phyloP scores from a whole-genome alignment of 495 filamentous ascomycete genomes.

The Beverwykella pulmonaria region DNA sequence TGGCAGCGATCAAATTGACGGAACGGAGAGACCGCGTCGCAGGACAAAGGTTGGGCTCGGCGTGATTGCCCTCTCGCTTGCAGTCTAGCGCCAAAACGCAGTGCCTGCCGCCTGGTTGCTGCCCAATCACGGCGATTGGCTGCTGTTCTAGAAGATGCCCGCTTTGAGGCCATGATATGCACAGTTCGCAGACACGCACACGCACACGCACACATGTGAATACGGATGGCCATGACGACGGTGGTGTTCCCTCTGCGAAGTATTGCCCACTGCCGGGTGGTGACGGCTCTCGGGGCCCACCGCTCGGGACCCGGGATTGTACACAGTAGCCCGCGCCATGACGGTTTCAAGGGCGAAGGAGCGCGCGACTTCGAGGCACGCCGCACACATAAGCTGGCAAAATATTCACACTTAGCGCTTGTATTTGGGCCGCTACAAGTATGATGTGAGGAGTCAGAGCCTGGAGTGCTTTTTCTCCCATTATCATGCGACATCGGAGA shows the following conservation, averaged over 20 bases:
- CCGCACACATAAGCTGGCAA: not conserved
- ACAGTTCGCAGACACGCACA: not conserved
- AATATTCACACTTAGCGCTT: not conserved
- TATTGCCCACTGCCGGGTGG: not conserved
- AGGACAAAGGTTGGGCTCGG: slow-evolving; percentile 28
- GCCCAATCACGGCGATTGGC: slow-evolving; percentile 18
- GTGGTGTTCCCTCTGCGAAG: not conserved
- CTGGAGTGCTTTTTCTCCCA: not conserved
- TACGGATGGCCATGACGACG: not conserved
- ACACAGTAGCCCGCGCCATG: not conserved
- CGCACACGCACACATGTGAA: not conserved
- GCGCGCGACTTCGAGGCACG: not conserved
- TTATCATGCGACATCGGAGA: not conserved
- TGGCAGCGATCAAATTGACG: slow-evolving; percentile 18
- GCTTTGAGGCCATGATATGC: not conserved
- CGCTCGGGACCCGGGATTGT: not conserved
- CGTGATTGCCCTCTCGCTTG: slow-evolving; percentile 24
- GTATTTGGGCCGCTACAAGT: not conserved
- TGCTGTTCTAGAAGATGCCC: slow-evolving; percentile 23
- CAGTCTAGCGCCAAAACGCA: slow-evolving; percentile 1
- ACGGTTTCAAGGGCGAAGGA: not conserved
- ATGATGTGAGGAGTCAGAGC: not conserved
- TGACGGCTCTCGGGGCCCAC: not conserved
- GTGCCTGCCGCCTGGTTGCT: slow-evolving; percentile 4
- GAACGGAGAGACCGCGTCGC: slow-evolving; percentile 28